phyloP scores from a whole-genome alignment of 108 stramenopile species.

The Discostella pseudostelligera region DNA sequence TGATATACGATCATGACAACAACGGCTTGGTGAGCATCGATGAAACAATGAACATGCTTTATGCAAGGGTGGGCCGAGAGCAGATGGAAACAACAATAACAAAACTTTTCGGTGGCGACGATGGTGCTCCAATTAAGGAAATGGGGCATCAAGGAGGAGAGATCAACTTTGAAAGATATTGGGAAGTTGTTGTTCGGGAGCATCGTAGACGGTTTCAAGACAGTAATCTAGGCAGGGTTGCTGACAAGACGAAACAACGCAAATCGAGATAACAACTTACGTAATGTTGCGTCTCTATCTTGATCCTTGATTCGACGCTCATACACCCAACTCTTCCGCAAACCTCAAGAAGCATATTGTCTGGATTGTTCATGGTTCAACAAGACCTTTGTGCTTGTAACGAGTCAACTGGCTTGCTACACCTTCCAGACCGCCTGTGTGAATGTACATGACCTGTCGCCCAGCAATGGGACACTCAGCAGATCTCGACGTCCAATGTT shows the following conservation, averaged over 20 bases:
- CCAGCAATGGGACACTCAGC: slow-evolving; percentile 50
- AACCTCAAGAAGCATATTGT: neutral
- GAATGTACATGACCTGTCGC: slow-evolving; percentile 83
- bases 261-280: slow-evolving; percentile 26
- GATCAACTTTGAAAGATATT: slow-evolving; percentile 63
- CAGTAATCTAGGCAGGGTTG: slow-evolving; percentile 44
- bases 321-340: neutral
- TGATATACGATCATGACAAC: slow-evolving; percentile 80
- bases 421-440: slow-evolving; percentile 91
- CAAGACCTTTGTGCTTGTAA: slow-evolving; percentile 82
- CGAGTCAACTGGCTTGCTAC: slow-evolving; percentile 81
- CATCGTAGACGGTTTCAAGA: slow-evolving; percentile 52
- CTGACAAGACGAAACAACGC: slow-evolving; percentile 39
- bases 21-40: slow-evolving; percentile 80
- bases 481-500: slow-evolving; percentile 58
- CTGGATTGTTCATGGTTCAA: slow-evolving; percentile 45
- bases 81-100: slow-evolving; percentile 61
- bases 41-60: slow-evolving; percentile 91
- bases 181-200: slow-evolving; percentile 64
- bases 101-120: slow-evolving; percentile 49
- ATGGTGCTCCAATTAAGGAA: slow-evolving; percentile 65
- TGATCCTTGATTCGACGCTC: neutral
- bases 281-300: no score
- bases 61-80: slow-evolving; percentile 77
- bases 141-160: slow-evolving; percentile 76